Conservation (phyloP, 2,329 filamentous ascomycete genomes). For the Ophiosphaerella korrae region DNA sequence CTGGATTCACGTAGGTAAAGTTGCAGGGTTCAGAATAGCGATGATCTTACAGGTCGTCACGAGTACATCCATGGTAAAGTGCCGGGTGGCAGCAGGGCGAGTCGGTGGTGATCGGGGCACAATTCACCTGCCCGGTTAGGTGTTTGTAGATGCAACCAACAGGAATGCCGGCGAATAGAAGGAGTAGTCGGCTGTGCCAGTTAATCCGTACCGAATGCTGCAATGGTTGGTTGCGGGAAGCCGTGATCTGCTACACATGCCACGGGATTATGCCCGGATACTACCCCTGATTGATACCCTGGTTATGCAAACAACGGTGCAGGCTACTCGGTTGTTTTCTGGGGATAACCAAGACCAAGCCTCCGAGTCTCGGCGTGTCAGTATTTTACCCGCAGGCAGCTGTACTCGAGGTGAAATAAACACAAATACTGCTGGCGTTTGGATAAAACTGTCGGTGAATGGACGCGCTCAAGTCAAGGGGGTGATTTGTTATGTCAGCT, state of each 20-base stretch:
- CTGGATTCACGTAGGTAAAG: constrained; percentile 7
- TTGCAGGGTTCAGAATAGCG: constrained; percentile 19
- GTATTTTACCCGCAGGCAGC: too few relatives aligned
- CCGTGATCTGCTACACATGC: constrained; percentile 15
- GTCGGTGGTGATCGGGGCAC: constrained; percentile 12
- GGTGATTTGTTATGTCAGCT: constrained; percentile 1
- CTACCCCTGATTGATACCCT: neutral
- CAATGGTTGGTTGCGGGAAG: constrained; percentile 6
- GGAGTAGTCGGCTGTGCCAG: constrained; percentile 6
- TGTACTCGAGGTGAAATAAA: too few relatives aligned
- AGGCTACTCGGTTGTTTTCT: too few relatives aligned
- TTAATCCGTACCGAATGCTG: constrained; percentile 9
- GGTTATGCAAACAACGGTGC: constrained; percentile 7
- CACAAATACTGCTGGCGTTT: too few relatives aligned
- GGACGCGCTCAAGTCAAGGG: too few relatives aligned
- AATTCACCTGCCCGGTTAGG: constrained; percentile 16
- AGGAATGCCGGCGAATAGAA: constrained; percentile 3
- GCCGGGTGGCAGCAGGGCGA: constrained; percentile 15
- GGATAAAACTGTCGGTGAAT: too few relatives aligned
- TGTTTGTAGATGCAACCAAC: neutral
- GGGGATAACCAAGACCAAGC: too few relatives aligned
- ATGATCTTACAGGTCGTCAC: constrained; percentile 42
- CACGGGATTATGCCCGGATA: neutral
- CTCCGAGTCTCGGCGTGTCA: too few relatives aligned
- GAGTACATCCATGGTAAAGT: constrained; percentile 31